These are phyloP conservation scores for Huntiella moniliformis DNA, from an alignment of 2,329 filamentous ascomycete species.

Conservation along the genomic window DNA sequence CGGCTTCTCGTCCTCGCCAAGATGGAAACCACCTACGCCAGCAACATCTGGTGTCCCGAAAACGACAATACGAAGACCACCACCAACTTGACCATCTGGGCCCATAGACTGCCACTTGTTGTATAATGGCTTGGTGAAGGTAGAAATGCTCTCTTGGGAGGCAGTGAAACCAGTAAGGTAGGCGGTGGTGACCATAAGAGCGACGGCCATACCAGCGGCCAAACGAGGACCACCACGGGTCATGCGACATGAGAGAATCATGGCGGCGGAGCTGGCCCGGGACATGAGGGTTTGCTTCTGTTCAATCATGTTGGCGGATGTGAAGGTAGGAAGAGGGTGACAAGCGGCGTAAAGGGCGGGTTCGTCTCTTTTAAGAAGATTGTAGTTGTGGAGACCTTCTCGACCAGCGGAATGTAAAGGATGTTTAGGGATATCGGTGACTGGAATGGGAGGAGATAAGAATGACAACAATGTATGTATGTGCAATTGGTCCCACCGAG, in stretches of 20 bases:
- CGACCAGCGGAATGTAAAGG: too few relatives aligned
- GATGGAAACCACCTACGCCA: conserved; percentile 12
- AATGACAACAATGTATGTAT: too few relatives aligned
- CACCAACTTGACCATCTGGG: conserved; percentile 14
- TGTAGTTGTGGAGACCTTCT: too few relatives aligned
- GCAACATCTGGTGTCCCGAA: conserved; percentile 30
- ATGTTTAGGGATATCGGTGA: too few relatives aligned
- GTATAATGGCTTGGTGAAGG: conserved; percentile 9
- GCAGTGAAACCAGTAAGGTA: conserved; percentile 13
- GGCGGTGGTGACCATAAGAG: conserved; percentile 17
- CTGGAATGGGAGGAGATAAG: too few relatives aligned
- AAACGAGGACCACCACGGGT: conserved; percentile 21
- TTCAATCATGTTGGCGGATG: conserved; percentile 3
- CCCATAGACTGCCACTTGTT: conserved; percentile 15
- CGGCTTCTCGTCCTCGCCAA: conserved; percentile 14
- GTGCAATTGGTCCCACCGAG: too few relatives aligned
- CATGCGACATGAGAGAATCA: conserved; percentile 23
- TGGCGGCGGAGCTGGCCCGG: conserved; percentile 1
- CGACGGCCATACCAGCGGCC: conserved; percentile 15
- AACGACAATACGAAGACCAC: conserved; percentile 29
- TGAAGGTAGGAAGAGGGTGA: not conserved
- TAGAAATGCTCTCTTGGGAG: conserved; percentile 7
- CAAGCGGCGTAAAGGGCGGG: too few relatives aligned
- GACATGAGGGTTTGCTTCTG: conserved; percentile 2
- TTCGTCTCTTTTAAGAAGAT: too few relatives aligned